Evolutionary conservation across 305 asterid genomes (phyloP), one percentile per base, ranked within the genome.

Genomic region (Fraxinus baroniana): DNA sequence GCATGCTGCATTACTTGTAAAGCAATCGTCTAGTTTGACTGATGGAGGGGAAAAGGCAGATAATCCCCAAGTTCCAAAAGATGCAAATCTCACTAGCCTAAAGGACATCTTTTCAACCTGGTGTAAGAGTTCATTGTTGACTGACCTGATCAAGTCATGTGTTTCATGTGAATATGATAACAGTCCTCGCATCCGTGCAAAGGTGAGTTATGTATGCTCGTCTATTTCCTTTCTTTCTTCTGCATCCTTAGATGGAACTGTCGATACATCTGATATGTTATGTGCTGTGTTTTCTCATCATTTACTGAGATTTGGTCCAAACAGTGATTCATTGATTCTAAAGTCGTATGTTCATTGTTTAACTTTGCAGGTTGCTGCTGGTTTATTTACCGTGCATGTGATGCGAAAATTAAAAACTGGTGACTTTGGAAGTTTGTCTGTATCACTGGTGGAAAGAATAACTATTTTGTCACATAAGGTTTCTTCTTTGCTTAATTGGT

Each of bases 351-450:
- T 2, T 82, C 83, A 79, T 74, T 90, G 57, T 76, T 74, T 80
- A 74, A 57, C 60, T 62, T 84, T 86, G 72, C 94, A 96, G 99
- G 90, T 92, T 80, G 90, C 98, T 86, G 88, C 93, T 87, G 83
- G 91, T 86, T 88, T 91, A 86, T 89, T 91, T 89, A 87, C 84
- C 82, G 96, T 93, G 81, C 94, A 89, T 74, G 86, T 84, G 20
- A 93, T 95, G 94, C 82, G 83, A 84, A 97, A 92, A 88, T 86
- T 93, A 84, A 90, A 89, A 81, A 77, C 73, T 76, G 94, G 95
- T 7, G 93, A 91, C 81, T 85, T 81, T 76, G 97, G 98, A 81
- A 93, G 97, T 86, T 85, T 95, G 83, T 95, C 99, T 32, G 88
- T 93, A 78, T 87, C 93, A 70, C 90, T 97, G 9, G 85, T 87